A percentile compares a stretch with the other conserved stretches of the same genome.
These are phyloP conservation scores for Jatropha multifida DNA, from an alignment of 441 rosid species.

Conservation along the genomic window DNA sequence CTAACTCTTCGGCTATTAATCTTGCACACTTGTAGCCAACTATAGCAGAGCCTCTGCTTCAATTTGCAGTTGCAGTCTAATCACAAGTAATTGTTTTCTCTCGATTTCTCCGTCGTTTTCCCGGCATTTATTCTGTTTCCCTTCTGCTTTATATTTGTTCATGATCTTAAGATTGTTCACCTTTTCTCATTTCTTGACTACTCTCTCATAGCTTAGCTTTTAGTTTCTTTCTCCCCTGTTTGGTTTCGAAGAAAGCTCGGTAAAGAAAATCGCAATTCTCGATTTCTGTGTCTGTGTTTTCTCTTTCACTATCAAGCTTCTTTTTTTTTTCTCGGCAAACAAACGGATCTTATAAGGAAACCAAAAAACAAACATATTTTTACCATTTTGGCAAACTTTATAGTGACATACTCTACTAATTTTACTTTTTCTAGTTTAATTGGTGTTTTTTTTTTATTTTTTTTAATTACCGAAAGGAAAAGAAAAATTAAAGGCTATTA, in stretches of 20 bases:
- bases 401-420: neutral
- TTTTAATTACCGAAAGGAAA: neutral
- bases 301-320: neutral
- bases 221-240: neutral
- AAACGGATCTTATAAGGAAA: neutral
- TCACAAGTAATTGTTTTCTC: neutral
- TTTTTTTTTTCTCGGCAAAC: neutral
- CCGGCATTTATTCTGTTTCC: neutral
- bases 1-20: too few relatives aligned
- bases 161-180: neutral
- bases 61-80: neutral
- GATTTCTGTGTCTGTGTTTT: neutral
- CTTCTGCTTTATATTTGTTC: neutral
- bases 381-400: neutral
- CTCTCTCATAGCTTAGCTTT: neutral
- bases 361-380: neutral
- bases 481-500: neutral
- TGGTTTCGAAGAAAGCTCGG: neutral
- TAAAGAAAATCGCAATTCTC: neutral
- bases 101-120: neutral
- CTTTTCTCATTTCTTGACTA: neutral
- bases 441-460: neutral
- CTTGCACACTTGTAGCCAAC: too few relatives aligned
- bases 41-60: too few relatives aligned
- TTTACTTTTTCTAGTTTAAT: neutral